Percentiles rank a stretch among this genome's conserved stretches.
These are phyloP conservation scores for Fulvia fulva DNA, from an alignment of 2,329 filamentous ascomycete genomes.

Conservation along the genomic window DNA sequence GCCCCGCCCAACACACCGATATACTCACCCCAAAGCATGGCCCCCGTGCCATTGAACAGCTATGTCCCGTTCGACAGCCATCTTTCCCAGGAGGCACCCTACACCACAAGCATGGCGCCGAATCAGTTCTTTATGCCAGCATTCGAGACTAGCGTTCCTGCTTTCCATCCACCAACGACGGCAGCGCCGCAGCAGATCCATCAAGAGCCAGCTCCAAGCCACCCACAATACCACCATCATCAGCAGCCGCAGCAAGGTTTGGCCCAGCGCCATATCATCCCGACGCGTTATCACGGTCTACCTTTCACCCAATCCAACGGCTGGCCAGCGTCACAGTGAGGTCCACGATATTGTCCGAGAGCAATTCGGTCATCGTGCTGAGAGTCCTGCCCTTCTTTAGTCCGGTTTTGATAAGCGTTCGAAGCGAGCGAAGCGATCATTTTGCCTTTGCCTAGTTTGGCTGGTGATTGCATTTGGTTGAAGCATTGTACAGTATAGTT, in stretches of 20 bases:
- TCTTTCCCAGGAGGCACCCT: conserved; percentile 1
- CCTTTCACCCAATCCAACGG: conserved; percentile 7
- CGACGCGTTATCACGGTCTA: conserved; percentile 9
- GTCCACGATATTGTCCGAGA: not conserved
- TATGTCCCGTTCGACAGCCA: conserved; percentile 3
- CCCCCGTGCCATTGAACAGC: conserved; percentile 12
- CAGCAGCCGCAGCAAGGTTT: conserved; percentile 5
- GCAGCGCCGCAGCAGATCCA: not conserved
- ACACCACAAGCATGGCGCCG: conserved; percentile 8
- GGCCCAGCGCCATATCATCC: conserved; percentile 12
- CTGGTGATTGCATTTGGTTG: not conserved
- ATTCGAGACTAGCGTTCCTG: conserved; percentile 6
- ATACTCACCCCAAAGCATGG: conserved; percentile 12
- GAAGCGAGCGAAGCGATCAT: conserved; percentile 10
- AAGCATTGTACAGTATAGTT: conserved; percentile 13
- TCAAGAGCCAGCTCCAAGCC: not conserved
- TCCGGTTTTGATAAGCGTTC: conserved; percentile 12
- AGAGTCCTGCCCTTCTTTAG: not conserved
- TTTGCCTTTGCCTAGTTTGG: not conserved
- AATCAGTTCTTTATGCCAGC: conserved; percentile 18
- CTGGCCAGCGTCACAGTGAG: conserved; percentile 3
- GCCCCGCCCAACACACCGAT: conserved; percentile 17
- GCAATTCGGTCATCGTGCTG: not conserved
- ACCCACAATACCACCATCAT: conserved; percentile 5
- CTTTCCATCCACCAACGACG: conserved; percentile 11